These are phyloP conservation scores for Hawksworthiomyces lignivorus DNA, from an alignment of 2,329 filamentous ascomycete genomes.

Conservation along the genomic window DNA sequence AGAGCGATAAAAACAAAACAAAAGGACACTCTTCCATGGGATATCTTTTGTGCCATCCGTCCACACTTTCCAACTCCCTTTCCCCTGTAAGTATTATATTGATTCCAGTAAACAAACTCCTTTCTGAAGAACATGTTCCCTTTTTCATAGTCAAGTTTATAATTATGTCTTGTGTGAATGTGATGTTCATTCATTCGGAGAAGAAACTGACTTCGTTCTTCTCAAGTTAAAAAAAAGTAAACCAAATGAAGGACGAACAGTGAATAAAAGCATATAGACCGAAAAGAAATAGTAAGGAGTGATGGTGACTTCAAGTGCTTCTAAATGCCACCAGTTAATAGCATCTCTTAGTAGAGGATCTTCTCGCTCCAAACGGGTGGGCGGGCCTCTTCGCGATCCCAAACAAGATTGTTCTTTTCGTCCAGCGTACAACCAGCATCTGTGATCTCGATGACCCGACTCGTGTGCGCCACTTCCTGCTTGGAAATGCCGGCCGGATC, in stretches of 20 bases:
- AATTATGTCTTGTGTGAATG: too few relatives aligned
- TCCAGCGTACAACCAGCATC: constrained; percentile 67
- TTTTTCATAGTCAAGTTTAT: too few relatives aligned
- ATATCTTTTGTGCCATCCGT: constrained; percentile 11
- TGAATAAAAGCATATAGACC: too few relatives aligned
- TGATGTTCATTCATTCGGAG: too few relatives aligned
- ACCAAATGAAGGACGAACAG: too few relatives aligned
- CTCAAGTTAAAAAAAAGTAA: too few relatives aligned
- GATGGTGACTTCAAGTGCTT: too few relatives aligned
- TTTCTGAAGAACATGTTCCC: too few relatives aligned
- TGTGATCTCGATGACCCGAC: constrained; percentile 66
- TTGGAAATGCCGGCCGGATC: constrained; percentile 66
- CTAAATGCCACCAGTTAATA: too few relatives aligned
- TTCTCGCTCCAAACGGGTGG: constrained; percentile 30
- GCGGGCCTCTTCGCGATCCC: constrained; percentile 25
- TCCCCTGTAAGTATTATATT: not conserved
- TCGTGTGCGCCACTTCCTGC: constrained; percentile 69
- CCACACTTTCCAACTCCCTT: constrained; percentile 7
- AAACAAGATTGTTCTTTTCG: constrained; percentile 51
- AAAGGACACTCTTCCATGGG: constrained; percentile 11
- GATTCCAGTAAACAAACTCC: not conserved
- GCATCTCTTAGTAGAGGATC: constrained; percentile 25
- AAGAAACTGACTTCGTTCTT: too few relatives aligned
- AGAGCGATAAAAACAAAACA: too few relatives aligned
- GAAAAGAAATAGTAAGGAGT: too few relatives aligned